Conservation (phyloP, 2,329 filamentous ascomycete genomes). For the Diaporthe amygdali region DNA sequence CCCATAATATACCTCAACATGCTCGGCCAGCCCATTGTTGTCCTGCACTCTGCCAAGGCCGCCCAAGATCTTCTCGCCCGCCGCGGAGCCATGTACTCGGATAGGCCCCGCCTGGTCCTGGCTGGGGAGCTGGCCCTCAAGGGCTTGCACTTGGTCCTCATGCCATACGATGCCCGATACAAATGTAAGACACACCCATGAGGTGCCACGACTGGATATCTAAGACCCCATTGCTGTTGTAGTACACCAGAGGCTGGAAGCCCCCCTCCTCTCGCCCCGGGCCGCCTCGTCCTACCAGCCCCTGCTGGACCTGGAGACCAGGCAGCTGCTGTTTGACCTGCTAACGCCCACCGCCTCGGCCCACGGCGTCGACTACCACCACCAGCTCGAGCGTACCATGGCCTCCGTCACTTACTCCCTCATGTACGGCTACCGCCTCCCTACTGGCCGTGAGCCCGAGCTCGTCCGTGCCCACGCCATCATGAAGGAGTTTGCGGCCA, state of each 20-base stretch:
- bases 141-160: constrained; percentile 6
- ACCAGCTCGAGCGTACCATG: constrained; percentile 5
- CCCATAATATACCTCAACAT: constrained; percentile 40
- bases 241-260: constrained; percentile 19
- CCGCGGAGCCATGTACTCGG: constrained; percentile 44
- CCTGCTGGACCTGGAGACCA: constrained; percentile 14
- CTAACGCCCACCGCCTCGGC: not conserved
- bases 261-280: constrained; percentile 8
- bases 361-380: not conserved
- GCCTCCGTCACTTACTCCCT: constrained; percentile 3
- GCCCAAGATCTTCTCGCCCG: constrained; percentile 46
- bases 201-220: not conserved
- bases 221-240: not conserved
- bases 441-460: constrained; percentile 11
- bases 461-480: constrained; percentile 8
- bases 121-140: not conserved
- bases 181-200: constrained; percentile 13
- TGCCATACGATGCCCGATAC: constrained; percentile 17
- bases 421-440: constrained; percentile 19
- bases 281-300: constrained; percentile 4
- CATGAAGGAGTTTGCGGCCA: constrained; percentile 16
- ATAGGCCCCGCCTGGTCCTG: constrained; percentile 44
- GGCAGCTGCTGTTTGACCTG: constrained; percentile 9
- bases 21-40: constrained; percentile 41
- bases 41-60: constrained; percentile 42